Conservation (phyloP, 1,284 basidiomycete genomes). For the Takashimella koratensis region DNA sequence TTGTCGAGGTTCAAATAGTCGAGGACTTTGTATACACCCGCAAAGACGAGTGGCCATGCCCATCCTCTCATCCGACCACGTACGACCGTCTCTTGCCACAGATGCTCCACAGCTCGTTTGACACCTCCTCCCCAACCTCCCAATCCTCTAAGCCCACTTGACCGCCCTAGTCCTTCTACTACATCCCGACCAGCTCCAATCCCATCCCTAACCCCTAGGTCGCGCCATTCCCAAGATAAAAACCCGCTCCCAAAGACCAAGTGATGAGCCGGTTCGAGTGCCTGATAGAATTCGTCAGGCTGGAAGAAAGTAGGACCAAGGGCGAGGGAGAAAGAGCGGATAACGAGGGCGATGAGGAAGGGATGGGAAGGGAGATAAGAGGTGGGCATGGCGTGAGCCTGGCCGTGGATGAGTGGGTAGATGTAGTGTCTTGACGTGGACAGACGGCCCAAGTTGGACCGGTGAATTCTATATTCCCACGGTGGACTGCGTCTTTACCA, state of each 20-base stretch:
- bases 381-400: background rate
- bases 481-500: too few relatives aligned
- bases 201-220: slow-evolving; percentile 34
- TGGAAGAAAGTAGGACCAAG: slow-evolving; percentile 75
- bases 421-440: too few relatives aligned
- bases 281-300: slow-evolving; percentile 96
- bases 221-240: slow-evolving; percentile 94
- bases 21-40: slow-evolving; percentile 70
- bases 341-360: slow-evolving; percentile 34
- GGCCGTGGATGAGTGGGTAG: background rate
- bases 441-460: too few relatives aligned
- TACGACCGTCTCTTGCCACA: slow-evolving; percentile 16
- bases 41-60: slow-evolving; percentile 58
- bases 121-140: background rate
- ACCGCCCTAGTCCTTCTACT: background rate
- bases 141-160: background rate
- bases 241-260: slow-evolving; percentile 87
- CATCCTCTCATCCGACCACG: slow-evolving; percentile 38
- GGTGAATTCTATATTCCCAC: background rate
- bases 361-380: slow-evolving; percentile 4
- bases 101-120: background rate
- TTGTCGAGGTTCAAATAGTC: slow-evolving; percentile 58
- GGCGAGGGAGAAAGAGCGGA: slow-evolving; percentile 51
- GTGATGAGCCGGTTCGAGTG: slow-evolving; percentile 85
- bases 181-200: background rate